These are phyloP conservation scores for Brasilioporus rufonigricans DNA, from an alignment of 768 basidiomycete species.

Conservation along the genomic window DNA sequence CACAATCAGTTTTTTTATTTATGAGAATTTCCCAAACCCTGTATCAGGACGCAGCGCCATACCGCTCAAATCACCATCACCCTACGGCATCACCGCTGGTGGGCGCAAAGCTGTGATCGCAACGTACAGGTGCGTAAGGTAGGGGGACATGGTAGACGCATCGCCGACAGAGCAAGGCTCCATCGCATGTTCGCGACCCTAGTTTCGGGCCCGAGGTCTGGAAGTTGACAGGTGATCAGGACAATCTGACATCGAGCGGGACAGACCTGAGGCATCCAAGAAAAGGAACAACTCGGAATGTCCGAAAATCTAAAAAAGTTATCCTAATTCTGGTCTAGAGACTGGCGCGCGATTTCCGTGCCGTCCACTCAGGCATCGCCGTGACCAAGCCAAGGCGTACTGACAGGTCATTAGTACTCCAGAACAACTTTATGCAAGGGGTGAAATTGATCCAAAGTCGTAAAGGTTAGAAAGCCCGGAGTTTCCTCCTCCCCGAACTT, in stretches of 20 bases:
- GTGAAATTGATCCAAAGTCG: not conserved
- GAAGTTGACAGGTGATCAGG: not conserved
- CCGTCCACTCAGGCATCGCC: constrained; percentile 12
- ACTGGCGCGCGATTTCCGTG: not conserved
- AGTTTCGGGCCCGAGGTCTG: constrained; percentile 10
- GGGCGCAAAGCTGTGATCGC: constrained; percentile 1
- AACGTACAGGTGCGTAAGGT: not conserved
- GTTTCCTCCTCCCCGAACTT: not conserved
- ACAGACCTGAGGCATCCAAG: constrained; percentile 4
- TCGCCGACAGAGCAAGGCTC: not conserved
- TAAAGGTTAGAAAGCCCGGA: not conserved
- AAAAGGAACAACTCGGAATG: not conserved
- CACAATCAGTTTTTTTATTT: constrained; percentile 10
- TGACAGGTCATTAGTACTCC: not conserved
- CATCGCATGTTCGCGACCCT: not conserved
- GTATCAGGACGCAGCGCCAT: constrained; percentile 1
- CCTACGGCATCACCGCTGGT: constrained; percentile 5
- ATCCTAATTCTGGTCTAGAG: constrained; percentile 6
- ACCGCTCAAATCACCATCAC: constrained; percentile 2
- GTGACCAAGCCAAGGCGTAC: constrained; percentile 18
- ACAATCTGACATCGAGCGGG: not conserved
- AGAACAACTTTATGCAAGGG: constrained; percentile 7
- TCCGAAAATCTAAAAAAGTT: not conserved
- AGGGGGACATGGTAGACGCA: not conserved
- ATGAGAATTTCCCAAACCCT: constrained; percentile 11